Percentiles rank a stretch among this genome's conserved stretches.
These are phyloP conservation scores for Pterocarpus santalinus DNA, from an alignment of 306 rosid genomes.

Conservation along the genomic window DNA sequence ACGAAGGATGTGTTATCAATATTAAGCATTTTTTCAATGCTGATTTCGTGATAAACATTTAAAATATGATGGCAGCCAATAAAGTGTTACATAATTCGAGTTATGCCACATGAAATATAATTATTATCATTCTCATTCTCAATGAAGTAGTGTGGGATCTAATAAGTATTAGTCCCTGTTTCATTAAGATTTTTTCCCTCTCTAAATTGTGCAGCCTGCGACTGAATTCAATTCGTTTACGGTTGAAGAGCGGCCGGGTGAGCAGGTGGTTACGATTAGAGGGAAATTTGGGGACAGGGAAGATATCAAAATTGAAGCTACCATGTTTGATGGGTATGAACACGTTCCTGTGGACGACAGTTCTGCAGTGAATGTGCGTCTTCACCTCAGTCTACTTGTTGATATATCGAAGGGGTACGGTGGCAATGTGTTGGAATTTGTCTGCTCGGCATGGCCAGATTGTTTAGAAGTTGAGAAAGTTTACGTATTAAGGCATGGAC, in stretches of 20 bases:
- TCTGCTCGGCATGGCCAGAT: constrained; percentile 88
- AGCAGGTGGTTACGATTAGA: constrained; percentile 72
- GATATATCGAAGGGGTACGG: constrained; percentile 69
- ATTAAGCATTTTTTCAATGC: background rate
- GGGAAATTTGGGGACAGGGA: constrained; percentile 69
- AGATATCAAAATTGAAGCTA: constrained; percentile 74
- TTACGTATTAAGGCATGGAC: constrained; percentile 57
- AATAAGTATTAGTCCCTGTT: background rate
- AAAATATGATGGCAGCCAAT: background rate
- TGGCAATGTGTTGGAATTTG: constrained; percentile 63
- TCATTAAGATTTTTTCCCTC: background rate
- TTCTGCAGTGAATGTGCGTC: constrained; percentile 63
- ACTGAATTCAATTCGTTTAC: constrained; percentile 66
- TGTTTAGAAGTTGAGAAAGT: constrained; percentile 69
- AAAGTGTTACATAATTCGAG: background rate
- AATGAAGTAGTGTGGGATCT: background rate
- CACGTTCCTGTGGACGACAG: constrained; percentile 66
- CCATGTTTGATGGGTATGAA: constrained; percentile 82
- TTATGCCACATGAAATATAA: background rate
- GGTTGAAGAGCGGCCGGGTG: constrained; percentile 76
- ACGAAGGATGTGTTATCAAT: background rate
- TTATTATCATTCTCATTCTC: background rate
- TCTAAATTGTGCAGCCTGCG: constrained; percentile 59
- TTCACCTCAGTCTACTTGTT: constrained; percentile 75
- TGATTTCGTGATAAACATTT: background rate